Evolutionary conservation across 1,284 basidiomycete genomes (phyloP).

Genomic region (Stereum hirsutum): DNA sequence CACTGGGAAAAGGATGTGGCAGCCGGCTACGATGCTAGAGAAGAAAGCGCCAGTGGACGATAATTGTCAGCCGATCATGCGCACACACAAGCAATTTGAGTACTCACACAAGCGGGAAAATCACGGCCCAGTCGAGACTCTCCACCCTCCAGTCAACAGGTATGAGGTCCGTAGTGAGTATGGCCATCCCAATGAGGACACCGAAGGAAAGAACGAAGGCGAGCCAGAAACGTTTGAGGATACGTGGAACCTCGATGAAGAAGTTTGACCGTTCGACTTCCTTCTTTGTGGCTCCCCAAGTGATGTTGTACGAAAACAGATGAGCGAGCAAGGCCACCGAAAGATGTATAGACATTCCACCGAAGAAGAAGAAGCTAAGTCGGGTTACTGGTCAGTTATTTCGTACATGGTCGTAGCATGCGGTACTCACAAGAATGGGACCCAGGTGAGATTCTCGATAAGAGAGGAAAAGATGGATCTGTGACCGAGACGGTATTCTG

Average conservation of each 20-base stretch:
- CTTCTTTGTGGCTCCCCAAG: conserved; percentile 73
- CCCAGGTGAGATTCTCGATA: conserved; percentile 64
- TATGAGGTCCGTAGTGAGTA: conserved; percentile 42
- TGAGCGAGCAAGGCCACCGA: conserved; percentile 72
- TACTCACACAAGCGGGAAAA: conserved; percentile 55
- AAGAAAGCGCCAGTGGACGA: conserved; percentile 6
- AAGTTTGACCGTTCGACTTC: conserved; percentile 80
- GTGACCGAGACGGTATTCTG: conserved; percentile 71
- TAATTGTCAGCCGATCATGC: neutral
- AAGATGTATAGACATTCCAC: conserved; percentile 69
- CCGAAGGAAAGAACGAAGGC: conserved; percentile 46
- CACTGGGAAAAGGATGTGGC: conserved; percentile 65
- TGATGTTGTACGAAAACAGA: conserved; percentile 78
- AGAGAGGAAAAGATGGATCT: conserved; percentile 43
- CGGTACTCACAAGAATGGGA: conserved; percentile 69
- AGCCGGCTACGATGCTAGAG: conserved; percentile 44
- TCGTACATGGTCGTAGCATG: conserved; percentile 6
- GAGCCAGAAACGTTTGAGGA: conserved; percentile 65
- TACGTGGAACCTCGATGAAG: conserved; percentile 80
- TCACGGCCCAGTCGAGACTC: conserved; percentile 56
- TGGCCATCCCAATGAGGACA: conserved; percentile 39
- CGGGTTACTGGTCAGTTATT: conserved; percentile 4
- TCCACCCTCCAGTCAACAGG: conserved; percentile 57
- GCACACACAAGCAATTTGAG: conserved; percentile 3
- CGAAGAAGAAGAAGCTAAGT: conserved; percentile 77